These are phyloP conservation scores for Wallemia hederae DNA, from an alignment of 1,284 basidiomycete species.

Conservation along the genomic window DNA sequence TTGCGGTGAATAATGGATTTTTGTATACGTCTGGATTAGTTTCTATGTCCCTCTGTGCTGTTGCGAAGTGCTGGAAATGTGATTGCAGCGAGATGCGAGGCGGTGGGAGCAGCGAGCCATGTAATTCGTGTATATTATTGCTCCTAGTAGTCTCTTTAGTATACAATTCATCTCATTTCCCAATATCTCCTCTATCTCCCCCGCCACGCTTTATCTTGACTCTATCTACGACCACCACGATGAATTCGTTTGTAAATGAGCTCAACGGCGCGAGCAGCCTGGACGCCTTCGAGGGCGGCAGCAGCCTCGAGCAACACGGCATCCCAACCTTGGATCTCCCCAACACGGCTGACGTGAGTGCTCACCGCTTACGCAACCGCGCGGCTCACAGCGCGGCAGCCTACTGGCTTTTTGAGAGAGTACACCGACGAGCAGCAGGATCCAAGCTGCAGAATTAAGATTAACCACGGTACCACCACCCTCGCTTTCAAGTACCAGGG, in stretches of 20 bases:
- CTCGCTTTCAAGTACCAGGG: slow-evolving; percentile 90
- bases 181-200: no score
- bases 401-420: slow-evolving; percentile 54
- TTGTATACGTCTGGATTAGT: no score
- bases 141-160: not conserved
- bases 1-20: no score
- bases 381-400: slow-evolving; percentile 25
- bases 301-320: not conserved
- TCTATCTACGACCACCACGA: not conserved
- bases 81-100: no score
- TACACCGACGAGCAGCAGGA: slow-evolving; percentile 75
- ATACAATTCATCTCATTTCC: no score
- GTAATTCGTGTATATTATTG: no score
- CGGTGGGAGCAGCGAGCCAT: no score
- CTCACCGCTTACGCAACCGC: not conserved
- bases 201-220: not conserved
- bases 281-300: not conserved
- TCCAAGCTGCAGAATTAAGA: slow-evolving; percentile 83
- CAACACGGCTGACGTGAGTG: slow-evolving; percentile 4
- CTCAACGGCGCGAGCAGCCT: not conserved
- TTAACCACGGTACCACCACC: slow-evolving; percentile 94
- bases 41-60: no score
- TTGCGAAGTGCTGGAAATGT: no score
- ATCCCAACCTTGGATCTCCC: slow-evolving; percentile 4
- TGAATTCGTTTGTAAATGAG: not conserved